A percentile compares a stretch with the other conserved stretches of the same genome.
Conservation (phyloP, 139 green algal species). For the Chlorella sp. region DNA sequence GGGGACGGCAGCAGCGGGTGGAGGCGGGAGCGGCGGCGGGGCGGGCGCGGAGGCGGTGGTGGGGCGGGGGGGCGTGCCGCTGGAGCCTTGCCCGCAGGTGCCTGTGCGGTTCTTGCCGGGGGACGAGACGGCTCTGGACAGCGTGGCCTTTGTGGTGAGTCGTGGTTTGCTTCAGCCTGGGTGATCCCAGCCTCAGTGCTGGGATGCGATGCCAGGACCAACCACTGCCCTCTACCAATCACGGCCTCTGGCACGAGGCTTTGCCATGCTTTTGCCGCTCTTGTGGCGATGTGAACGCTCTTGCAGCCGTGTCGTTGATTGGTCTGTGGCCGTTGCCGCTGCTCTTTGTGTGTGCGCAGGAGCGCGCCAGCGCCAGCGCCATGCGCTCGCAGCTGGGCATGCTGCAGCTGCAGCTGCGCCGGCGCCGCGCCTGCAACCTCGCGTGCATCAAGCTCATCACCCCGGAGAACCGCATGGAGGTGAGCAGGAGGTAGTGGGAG, state of each 20-base stretch:
- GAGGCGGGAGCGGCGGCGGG: not conserved
- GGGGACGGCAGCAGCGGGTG: not conserved
- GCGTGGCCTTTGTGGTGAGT: not conserved
- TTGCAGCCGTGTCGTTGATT: no score
- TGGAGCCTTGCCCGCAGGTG: no score
- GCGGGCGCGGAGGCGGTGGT: not conserved
- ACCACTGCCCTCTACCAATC: no score
- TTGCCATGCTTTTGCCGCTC: no score
- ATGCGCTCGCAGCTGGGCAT: not conserved
- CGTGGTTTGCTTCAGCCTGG: no score
- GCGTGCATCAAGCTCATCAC: conserved; percentile 6
- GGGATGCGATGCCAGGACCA: no score
- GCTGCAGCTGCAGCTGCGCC: not conserved
- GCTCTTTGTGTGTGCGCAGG: no score
- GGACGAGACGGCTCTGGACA: not conserved
- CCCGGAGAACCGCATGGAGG: conserved; percentile 5
- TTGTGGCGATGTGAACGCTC: no score
- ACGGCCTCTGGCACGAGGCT: no score
- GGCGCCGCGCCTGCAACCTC: not conserved
- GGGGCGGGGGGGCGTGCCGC: not conserved
- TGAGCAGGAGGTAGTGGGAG: not conserved
- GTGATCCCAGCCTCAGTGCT: no score
- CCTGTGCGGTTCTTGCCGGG: not conserved
- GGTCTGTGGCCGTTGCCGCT: no score
- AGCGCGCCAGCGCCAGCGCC: not conserved